A percentile compares a stretch with the other conserved stretches of the same genome.
These are phyloP conservation scores for Aureobasidium pullulans DNA, from an alignment of 2,329 filamentous ascomycete genomes.

Conservation along the genomic window DNA sequence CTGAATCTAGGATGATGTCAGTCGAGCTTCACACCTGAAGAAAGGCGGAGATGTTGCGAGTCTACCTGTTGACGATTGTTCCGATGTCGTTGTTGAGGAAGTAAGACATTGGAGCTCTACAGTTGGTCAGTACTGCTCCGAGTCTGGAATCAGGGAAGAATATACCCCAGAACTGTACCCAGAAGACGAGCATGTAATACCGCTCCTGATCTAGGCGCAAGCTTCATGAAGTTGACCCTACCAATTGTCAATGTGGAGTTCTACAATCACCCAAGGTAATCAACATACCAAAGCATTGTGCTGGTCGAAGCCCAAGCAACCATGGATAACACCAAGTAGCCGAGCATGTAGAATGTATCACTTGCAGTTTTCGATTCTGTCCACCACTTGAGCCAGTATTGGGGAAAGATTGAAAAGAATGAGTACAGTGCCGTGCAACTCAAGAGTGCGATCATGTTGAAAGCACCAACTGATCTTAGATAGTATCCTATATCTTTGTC, in stretches of 20 bases:
- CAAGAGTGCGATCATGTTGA: constrained; percentile 19
- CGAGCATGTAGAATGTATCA: constrained; percentile 27
- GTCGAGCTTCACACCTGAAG: background rate
- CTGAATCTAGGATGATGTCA: constrained; percentile 29
- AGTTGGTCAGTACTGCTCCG: background rate
- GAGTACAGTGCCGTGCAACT: constrained; percentile 18
- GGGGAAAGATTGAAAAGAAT: constrained; percentile 23
- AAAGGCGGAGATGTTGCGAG: background rate
- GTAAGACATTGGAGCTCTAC: constrained; percentile 26
- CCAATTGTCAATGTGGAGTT: background rate
- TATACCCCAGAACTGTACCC: background rate
- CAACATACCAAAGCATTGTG: constrained; percentile 24
- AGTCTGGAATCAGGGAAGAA: background rate
- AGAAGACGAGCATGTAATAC: constrained; percentile 34
- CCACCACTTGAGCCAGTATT: constrained; percentile 44
- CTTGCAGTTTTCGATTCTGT: constrained; percentile 33
- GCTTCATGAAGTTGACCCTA: constrained; percentile 43
- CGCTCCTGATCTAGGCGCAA: constrained; percentile 46
- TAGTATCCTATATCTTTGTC: background rate
- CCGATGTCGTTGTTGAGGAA: constrained; percentile 36
- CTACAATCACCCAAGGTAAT: background rate
- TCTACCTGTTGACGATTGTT: constrained; percentile 29
- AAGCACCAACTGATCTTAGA: background rate
- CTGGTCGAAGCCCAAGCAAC: constrained; percentile 21
- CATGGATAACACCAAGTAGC: constrained; percentile 3